A percentile compares a stretch with the other conserved stretches of the same genome.
These are phyloP conservation scores for Sclerotinia glacialis DNA, from an alignment of 2,329 filamentous ascomycete genomes.

Conservation along the genomic window DNA sequence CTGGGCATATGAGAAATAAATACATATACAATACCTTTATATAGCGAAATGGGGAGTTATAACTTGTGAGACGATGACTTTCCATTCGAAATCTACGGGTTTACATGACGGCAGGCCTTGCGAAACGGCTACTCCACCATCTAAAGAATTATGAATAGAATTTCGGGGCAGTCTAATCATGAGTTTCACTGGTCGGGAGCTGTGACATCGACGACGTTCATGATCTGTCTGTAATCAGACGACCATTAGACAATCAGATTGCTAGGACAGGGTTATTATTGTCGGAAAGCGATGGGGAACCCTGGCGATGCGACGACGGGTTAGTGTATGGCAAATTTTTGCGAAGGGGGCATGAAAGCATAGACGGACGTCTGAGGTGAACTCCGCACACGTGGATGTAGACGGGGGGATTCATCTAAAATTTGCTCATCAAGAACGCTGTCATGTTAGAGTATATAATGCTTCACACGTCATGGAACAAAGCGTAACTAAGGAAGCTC, in stretches of 20 bases:
- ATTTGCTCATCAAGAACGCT: background rate
- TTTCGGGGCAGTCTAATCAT: background rate
- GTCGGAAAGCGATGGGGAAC: too few species aligned
- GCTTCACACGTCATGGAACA: background rate
- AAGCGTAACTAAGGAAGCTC: background rate
- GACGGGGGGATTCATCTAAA: background rate
- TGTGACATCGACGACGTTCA: background rate
- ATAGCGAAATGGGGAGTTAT: background rate
- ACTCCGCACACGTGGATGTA: background rate
- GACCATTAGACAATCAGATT: slow-evolving; percentile 2
- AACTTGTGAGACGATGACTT: background rate
- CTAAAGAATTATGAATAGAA: background rate
- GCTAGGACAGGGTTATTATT: background rate
- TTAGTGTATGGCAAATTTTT: background rate
- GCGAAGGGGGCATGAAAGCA: background rate
- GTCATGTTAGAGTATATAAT: background rate
- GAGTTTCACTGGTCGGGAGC: background rate
- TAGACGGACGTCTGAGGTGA: slow-evolving; percentile 3
- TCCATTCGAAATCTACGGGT: background rate
- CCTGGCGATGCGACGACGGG: background rate
- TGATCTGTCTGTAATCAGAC: background rate
- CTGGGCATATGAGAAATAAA: slow-evolving; percentile 33
- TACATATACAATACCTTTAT: background rate
- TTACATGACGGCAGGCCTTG: background rate
- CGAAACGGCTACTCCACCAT: background rate